Base-by-base conservation (phyloP, 306 rosid species). In the Arachis hypogaea region DNA sequence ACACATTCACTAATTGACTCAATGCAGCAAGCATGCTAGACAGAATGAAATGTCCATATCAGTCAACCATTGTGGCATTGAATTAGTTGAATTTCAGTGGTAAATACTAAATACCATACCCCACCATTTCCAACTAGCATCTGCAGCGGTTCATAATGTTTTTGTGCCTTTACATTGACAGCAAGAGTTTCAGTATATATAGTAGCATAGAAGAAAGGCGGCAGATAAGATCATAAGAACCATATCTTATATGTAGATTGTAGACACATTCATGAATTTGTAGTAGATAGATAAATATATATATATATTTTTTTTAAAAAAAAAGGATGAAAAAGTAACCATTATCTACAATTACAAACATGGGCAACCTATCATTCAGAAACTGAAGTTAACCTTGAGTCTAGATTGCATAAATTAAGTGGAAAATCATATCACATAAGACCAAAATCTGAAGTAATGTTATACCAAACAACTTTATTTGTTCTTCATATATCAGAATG, bases 51-150 rank as follows among this genome's bases (percentile, higher is more conserved):
- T 30, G 67, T 46, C 64, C 44, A 60, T 5, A 71, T 74, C 72
- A 74, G 67, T 51, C 74, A 76, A 43, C 71, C 71, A 3, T 65
- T 61, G 70, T 60, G 76, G 58, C 49, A 43, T 52, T 60, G 63
- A 77, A 33, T 33, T 33, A 33, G 62, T 49, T 63, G 69, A 52
- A 46, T 51, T 67, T 67, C 44, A 79, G 16, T 50, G 66, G 61
- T 6, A 62, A 4, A 70, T 10, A 40, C 55, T 63, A 51, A 33
- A 72, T 7, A n/a, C 2, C 33, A 22, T 49, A 66, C 36, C 50
- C 68, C 57, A 47, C 60, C 69, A 58, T 72, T 66, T 63, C 50
- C 52, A 69, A 41, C 61, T 40, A 51, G 76, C 81, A 61, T 58
- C 36, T 42, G 59, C 75, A 51, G 51, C 29, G 76, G 76, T 75